A percentile compares a stretch with the other conserved stretches of the same genome.
Evolutionary conservation across 2,329 filamentous ascomycete species (phyloP).

Genomic region (Tolypocladium endophyticum): DNA sequence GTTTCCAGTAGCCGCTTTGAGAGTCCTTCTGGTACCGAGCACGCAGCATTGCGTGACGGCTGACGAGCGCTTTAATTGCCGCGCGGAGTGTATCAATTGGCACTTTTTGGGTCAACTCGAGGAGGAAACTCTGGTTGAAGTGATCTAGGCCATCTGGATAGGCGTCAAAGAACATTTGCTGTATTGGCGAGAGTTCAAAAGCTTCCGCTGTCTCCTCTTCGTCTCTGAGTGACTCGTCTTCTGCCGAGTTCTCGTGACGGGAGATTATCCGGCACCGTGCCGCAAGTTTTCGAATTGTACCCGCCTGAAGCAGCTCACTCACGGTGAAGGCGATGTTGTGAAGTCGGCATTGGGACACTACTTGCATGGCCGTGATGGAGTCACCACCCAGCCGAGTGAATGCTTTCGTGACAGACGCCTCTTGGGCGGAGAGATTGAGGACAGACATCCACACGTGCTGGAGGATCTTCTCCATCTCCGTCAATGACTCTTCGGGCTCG

Average conservation of each 20-base stretch:
- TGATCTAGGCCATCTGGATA: conserved; percentile 17
- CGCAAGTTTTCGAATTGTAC: conserved; percentile 17
- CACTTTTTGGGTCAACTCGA: conserved; percentile 16
- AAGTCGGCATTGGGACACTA: conserved; percentile 26
- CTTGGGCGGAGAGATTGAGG: conserved; percentile 21
- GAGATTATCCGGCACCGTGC: background rate
- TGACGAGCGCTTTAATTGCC: conserved; percentile 15
- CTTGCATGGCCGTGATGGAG: conserved; percentile 31
- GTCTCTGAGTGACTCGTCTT: background rate
- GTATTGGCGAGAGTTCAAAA: conserved; percentile 32
- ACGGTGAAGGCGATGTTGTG: conserved; percentile 18
- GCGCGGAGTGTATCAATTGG: conserved; percentile 4
- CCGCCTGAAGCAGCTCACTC: conserved; percentile 18
- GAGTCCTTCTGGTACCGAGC: conserved; percentile 15
- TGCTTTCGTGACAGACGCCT: conserved; percentile 18
- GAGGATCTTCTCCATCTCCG: conserved; percentile 1
- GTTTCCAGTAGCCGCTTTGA: conserved; percentile 8
- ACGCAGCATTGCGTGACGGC: conserved; percentile 24
- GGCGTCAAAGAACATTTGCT: conserved; percentile 29
- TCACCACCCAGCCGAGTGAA: conserved; percentile 32
- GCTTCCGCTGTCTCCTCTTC: conserved; percentile 12
- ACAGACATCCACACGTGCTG: conserved; percentile 27
- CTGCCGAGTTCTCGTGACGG: background rate
- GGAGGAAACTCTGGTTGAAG: conserved; percentile 34
- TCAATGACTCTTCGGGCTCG: background rate